These are phyloP conservation scores for Leucosporidium creatinivorum DNA, from an alignment of 768 basidiomycete genomes.

Conservation along the genomic window DNA sequence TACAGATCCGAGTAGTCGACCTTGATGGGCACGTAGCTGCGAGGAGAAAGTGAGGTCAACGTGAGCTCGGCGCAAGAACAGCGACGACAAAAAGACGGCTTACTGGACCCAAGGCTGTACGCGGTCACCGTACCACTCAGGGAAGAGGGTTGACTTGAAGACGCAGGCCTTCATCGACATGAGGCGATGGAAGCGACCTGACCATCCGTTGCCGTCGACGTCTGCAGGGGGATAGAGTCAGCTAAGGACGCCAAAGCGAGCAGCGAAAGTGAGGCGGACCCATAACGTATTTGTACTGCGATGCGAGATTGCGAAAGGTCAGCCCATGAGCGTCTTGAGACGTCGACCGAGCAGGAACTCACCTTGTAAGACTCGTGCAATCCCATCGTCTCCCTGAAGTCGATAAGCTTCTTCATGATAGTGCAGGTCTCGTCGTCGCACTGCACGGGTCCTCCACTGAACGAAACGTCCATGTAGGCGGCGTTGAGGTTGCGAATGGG, in stretches of 20 bases:
- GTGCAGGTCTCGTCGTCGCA: constrained; percentile 53
- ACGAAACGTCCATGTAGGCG: constrained; percentile 79
- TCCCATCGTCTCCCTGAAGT: constrained; percentile 37
- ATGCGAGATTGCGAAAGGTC: background rate
- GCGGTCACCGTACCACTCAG: constrained; percentile 38
- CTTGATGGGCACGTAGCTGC: constrained; percentile 43
- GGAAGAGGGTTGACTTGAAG: constrained; percentile 42
- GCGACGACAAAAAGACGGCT: background rate
- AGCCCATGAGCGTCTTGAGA: too few relatives aligned
- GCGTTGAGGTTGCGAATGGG: constrained; percentile 51
- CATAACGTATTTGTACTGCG: constrained; percentile 36
- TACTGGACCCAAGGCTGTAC: constrained; percentile 40
- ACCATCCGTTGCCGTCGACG: constrained; percentile 40
- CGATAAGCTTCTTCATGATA: constrained; percentile 30
- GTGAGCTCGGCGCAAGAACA: background rate
- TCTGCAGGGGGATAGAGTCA: constrained; percentile 45
- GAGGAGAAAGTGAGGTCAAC: constrained; percentile 4
- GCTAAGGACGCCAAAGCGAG: constrained; percentile 44
- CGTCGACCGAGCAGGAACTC: background rate
- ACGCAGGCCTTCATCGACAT: constrained; percentile 77
- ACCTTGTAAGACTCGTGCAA: constrained; percentile 30
- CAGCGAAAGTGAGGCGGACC: too few relatives aligned
- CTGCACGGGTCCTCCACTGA: constrained; percentile 63
- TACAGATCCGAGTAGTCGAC: constrained; percentile 44
- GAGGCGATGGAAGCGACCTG: constrained; percentile 54